Evolutionary conservation across 768 basidiomycete species (phyloP), one percentile per base, ranked within the genome.

Genomic region (Exsudoporus frostii): DNA sequence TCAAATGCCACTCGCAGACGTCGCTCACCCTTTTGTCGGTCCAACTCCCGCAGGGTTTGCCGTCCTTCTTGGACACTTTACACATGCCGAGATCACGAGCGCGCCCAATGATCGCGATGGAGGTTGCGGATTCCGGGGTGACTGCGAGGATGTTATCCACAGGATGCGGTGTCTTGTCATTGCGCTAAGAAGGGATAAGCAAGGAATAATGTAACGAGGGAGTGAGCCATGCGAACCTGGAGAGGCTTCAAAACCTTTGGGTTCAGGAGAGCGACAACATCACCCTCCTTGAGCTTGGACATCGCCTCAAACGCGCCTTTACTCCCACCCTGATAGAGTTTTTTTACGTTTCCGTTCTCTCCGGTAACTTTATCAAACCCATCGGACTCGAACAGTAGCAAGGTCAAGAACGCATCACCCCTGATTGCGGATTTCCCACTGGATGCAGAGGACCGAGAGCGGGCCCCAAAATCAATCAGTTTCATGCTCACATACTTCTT

Each of bases 1-100:
- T 86, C 37, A 98, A 69, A 71, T 99, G 97, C 70, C 82, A 99
- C 39, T 98, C 95, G 69, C 97, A 99, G 4, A 90, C 85, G 19
- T 90, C 86, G 66, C 83, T 79, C 62, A 89, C 79, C 27, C 93
- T 85, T 58, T 86, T 92, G 72, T 99, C 96, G 45, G 85, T 91
- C 96, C 96, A 98, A 49, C 84, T 80, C 9, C 84, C 84, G 60
- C 97, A 98, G 2, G 76, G 62, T 46, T 86, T 86, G 1, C 93
- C 92, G 53, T 96, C 92, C 48, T 81, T 79, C 65, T 87, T 90
- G 41, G 76, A 64, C 10, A 88, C 93, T 3, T 72, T 74, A 64
- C 97, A 99, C 75, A 85, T 84, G 0, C 94, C 92, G 1, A 98
- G 79, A 66, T 99, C 94, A 25, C 79, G 79, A 13, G 92, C 79